Conservation (phyloP, 805 yeast species). For the Tetrapisispora iriomotensis region DNA sequence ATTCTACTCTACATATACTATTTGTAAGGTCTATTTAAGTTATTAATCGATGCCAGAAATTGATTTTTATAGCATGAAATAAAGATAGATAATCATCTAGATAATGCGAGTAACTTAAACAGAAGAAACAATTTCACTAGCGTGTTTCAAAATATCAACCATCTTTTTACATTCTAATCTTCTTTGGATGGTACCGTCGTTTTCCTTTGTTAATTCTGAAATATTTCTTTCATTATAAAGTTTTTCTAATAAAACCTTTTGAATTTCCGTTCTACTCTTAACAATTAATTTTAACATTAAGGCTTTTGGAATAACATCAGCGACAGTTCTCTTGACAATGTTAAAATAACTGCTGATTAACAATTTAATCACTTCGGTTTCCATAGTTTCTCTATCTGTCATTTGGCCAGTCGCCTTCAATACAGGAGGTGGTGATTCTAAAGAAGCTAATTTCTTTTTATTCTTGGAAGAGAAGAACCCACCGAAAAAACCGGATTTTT, state of each 20-base stretch:
- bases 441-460: constrained; percentile 84
- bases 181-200: constrained; percentile 84
- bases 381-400: constrained; percentile 93
- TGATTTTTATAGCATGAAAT: too few relatives aligned
- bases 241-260: constrained; percentile 79
- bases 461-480: constrained; percentile 89
- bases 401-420: constrained; percentile 82
- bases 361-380: constrained; percentile 92
- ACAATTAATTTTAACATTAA: constrained; percentile 86
- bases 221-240: constrained; percentile 62
- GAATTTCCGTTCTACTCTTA: constrained; percentile 77
- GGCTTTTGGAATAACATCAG: constrained; percentile 92
- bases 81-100: background rate
- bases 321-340: constrained; percentile 87
- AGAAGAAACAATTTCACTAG: constrained; percentile 71
- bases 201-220: constrained; percentile 76
- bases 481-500: constrained; percentile 80
- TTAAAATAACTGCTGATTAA: constrained; percentile 82
- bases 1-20: too few relatives aligned
- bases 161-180: constrained; percentile 90
- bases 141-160: constrained; percentile 86
- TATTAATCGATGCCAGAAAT: too few relatives aligned
- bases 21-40: too few relatives aligned
- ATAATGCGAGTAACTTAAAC: constrained; percentile 15
- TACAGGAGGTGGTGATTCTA: constrained; percentile 97